Percentiles rank a stretch among this genome's conserved stretches.
Conservation (phyloP, 129 eudicot genomes). For the Sambucus nigra region DNA sequence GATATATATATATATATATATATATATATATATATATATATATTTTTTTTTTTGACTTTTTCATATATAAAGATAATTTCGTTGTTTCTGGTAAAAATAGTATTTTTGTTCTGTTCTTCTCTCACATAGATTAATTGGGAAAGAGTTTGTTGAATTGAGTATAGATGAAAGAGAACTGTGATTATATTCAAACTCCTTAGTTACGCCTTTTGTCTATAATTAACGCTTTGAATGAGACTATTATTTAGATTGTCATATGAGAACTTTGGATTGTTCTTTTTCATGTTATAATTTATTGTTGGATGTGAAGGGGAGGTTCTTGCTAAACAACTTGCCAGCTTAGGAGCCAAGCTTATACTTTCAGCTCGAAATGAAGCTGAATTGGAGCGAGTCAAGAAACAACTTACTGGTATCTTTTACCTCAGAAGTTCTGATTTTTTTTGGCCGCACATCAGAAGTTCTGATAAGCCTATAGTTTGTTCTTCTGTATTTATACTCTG, state of each 20-base stretch:
- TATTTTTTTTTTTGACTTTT: too few species aligned
- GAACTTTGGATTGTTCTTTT: background rate
- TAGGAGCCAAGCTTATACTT: slow-evolving; percentile 88
- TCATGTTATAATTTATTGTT: background rate
- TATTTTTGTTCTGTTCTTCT: too few species aligned
- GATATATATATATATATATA: too few species aligned
- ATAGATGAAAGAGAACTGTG: too few species aligned
- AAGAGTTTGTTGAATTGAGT: too few species aligned
- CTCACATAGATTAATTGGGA: too few species aligned
- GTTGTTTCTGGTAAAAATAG: too few species aligned
- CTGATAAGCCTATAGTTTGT: background rate
- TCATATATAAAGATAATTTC: too few species aligned
- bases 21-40: too few species aligned
- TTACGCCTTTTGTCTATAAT: background rate
- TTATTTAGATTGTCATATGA: background rate
- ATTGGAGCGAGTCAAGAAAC: slow-evolving; percentile 69
- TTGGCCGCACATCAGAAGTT: too few species aligned
- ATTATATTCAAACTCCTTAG: background rate
- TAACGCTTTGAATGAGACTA: background rate
- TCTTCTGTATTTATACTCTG: background rate
- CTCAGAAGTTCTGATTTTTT: background rate
- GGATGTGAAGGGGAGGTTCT: slow-evolving; percentile 66
- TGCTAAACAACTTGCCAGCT: slow-evolving; percentile 73
- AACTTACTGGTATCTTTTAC: slow-evolving; percentile 46
- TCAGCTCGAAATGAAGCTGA: slow-evolving; percentile 88